Evolutionary conservation across 1,284 basidiomycete species (phyloP).

Genomic region (Limonomyces culmigenus): DNA sequence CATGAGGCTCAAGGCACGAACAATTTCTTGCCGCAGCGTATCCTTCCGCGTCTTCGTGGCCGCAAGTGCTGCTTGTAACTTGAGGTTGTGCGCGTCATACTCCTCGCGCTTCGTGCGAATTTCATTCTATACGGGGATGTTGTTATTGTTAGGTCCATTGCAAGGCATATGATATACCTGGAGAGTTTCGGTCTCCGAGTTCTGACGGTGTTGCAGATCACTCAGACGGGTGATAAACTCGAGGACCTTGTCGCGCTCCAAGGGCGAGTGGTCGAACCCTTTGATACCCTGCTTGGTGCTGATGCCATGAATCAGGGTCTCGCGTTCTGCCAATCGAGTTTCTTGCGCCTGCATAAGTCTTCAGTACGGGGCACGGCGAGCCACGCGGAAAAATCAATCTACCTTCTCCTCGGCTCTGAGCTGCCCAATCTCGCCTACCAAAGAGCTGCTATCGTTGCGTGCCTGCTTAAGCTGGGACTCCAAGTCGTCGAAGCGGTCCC

Average conservation of each 20-base stretch:
- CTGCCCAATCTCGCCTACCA: slow-evolving; percentile 42
- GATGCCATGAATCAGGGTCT: slow-evolving; percentile 57
- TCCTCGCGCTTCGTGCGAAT: slow-evolving; percentile 35
- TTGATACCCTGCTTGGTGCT: slow-evolving; percentile 53
- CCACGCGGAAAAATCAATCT: too few species aligned
- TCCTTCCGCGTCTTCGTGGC: slow-evolving; percentile 32
- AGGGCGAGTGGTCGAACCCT: slow-evolving; percentile 51
- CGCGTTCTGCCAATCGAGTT: slow-evolving; percentile 55
- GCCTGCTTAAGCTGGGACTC: slow-evolving; percentile 43
- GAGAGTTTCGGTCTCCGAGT: slow-evolving; percentile 35
- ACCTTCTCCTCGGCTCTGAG: slow-evolving; percentile 53
- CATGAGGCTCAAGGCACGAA: slow-evolving; percentile 16
- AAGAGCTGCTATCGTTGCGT: slow-evolving; percentile 37
- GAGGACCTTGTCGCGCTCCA: slow-evolving; percentile 48
- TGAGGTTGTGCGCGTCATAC: slow-evolving; percentile 34
- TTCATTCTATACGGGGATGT: slow-evolving; percentile 22
- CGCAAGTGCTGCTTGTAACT: slow-evolving; percentile 35
- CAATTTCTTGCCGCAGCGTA: slow-evolving; percentile 44
- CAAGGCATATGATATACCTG: slow-evolving; percentile 24
- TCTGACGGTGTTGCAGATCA: slow-evolving; percentile 40
- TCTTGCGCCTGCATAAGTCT: slow-evolving; percentile 47
- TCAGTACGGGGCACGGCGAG: too few species aligned
- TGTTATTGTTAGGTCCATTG: slow-evolving; percentile 1
- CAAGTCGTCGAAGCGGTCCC: slow-evolving; percentile 36
- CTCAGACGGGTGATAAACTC: slow-evolving; percentile 51